phyloP scores from a whole-genome alignment of 768 basidiomycete species.

The Pleurotus platypus region DNA sequence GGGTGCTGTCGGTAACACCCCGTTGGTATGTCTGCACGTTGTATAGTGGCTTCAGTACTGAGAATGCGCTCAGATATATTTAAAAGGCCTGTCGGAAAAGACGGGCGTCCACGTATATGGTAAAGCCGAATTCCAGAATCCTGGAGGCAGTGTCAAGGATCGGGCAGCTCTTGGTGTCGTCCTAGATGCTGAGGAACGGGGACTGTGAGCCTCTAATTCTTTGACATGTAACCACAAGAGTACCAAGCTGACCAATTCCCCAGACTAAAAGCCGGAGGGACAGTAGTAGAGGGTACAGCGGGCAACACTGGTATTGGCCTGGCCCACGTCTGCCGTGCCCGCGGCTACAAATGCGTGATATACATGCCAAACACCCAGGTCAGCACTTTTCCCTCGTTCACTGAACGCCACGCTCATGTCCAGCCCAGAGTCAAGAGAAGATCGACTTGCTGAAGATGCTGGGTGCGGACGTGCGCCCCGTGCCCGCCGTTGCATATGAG shows the following conservation, averaged over 20 bases:
- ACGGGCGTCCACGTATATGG: conserved; percentile 84
- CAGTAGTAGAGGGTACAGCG: conserved; percentile 96
- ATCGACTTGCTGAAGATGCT: conserved; percentile 97
- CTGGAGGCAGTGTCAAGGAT: conserved; percentile 97
- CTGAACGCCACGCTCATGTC: not conserved
- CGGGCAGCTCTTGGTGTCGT: conserved; percentile 91
- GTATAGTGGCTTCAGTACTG: not conserved
- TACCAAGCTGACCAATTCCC: not conserved
- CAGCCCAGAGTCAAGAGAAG: conserved; percentile 88
- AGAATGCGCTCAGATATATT: conserved; percentile 58
- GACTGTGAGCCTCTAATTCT: conserved; percentile 47
- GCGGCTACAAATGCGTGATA: conserved; percentile 96
- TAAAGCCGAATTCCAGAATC: conserved; percentile 99
- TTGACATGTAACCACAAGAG: not conserved
- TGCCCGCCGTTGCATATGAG: conserved; percentile 95
- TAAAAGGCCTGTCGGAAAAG: conserved; percentile 77
- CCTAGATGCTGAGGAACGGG: conserved; percentile 80
- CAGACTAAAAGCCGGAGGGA: conserved; percentile 89
- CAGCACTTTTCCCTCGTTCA: not conserved
- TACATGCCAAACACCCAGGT: conserved; percentile 98
- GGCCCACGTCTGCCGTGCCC: conserved; percentile 89
- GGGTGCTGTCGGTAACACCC: conserved; percentile 90
- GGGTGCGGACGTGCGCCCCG: conserved; percentile 94
- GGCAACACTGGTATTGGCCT: conserved; percentile 98
- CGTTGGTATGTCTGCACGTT: conserved; percentile 54